Evolutionary conservation across 1,284 basidiomycete species (phyloP).

Genomic region (Fomes fomentarius): DNA sequence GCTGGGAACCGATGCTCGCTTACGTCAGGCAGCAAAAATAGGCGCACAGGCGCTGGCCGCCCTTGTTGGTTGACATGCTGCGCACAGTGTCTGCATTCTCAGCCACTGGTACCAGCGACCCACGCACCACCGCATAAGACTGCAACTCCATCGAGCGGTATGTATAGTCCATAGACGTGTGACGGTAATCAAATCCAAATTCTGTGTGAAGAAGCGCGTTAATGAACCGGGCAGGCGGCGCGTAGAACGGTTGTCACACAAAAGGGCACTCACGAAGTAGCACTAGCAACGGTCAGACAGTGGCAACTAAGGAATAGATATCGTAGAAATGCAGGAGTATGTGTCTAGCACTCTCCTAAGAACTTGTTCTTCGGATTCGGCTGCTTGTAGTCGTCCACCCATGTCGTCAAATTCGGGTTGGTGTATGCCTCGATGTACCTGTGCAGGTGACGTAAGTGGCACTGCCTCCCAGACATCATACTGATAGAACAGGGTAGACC

Average conservation of each 20-base stretch:
- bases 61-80: no score
- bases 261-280: conserved; percentile 3
- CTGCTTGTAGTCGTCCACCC: conserved; percentile 58
- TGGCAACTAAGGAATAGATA: not conserved
- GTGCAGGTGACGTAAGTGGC: not conserved
- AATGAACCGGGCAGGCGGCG: no score
- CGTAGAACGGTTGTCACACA: not conserved
- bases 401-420: conserved; percentile 44
- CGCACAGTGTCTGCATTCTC: no score
- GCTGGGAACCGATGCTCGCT: conserved; percentile 11
- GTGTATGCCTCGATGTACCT: conserved; percentile 44
- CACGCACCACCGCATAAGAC: no score
- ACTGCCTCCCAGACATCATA: no score
- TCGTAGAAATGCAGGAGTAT: not conserved
- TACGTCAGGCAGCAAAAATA: conserved; percentile 10
- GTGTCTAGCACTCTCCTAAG: conserved; percentile 49
- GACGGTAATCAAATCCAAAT: no score
- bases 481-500: no score
- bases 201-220: no score
- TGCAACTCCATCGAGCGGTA: not conserved
- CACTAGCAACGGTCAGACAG: not conserved
- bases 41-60: not conserved
- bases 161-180: no score
- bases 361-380: conserved; percentile 63
- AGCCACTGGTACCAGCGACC: no score